Conservation (phyloP, 225 moss, liverwort and hornwort genomes). For the Marchantia paleacea region DNA sequence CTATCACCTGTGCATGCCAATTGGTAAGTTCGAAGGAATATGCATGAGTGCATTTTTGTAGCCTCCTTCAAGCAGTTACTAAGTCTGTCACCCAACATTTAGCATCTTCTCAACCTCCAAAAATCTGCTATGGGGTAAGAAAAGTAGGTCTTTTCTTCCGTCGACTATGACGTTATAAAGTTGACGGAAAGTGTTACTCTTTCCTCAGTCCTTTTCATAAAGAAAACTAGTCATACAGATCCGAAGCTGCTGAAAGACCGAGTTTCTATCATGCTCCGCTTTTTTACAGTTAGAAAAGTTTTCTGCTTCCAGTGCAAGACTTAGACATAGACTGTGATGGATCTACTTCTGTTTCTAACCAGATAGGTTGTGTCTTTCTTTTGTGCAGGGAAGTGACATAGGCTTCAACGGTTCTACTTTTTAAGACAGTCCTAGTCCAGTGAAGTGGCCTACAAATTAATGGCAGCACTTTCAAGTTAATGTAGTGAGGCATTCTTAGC, state of each 20-base stretch:
- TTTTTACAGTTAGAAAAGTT: neutral
- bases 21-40: constrained; percentile 31
- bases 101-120: neutral
- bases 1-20: constrained; percentile 26
- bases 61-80: neutral
- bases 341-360: neutral
- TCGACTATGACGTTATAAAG: neutral
- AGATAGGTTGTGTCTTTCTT: neutral
- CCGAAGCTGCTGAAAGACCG: no score
- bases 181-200: neutral
- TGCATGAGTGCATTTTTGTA: neutral
- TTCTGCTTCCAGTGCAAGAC: neutral
- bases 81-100: neutral
- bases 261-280: no score
- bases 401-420: constrained; percentile 43
- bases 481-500: neutral
- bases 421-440: neutral
- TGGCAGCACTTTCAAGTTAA: neutral
- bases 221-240: no score
- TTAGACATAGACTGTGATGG: neutral
- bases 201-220: neutral
- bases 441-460: neutral
- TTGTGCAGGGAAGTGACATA: constrained; percentile 36
- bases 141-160: neutral
- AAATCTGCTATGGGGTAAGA: neutral